Base-by-base conservation (phyloP, 2,329 filamentous ascomycete species). In the Metarhizium robertsii region DNA sequence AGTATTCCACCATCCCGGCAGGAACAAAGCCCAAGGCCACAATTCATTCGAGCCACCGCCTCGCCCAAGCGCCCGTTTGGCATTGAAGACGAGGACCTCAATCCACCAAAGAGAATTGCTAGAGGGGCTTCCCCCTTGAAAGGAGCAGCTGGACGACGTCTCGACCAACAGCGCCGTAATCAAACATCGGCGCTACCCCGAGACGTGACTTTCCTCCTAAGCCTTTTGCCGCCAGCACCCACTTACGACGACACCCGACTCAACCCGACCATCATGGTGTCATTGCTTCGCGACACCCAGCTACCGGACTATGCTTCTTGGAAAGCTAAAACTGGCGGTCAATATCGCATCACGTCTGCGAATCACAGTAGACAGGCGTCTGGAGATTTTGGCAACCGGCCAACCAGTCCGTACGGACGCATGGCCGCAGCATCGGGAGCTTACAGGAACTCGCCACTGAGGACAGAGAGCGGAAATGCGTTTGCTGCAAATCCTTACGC, bases 91-190 rank as follows among this genome's bases (percentile, higher is more conserved):
- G 86, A 90, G 42, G 85, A 86, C 58, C 74, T 79, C 42, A 84
- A 84, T 61, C 86, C 88, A 20, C 90, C 91, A 1, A 88, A 92
- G 62, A 96, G 97, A 69, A 80, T 96, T 53, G 82, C 86, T 51
- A 85, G 95, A 48, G 92, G 87, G n/a, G 91, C 89, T 55, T 97
- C 92, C 5, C 94, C 95, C 0, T 79, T 97, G 42, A 99, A 97
- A 69, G 90, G 90, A 14, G 89, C 90, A 1, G 90, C 92, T 42
- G 90, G 90, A 30, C 86, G 92, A 55, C 86, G 92, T 40, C 78
- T 95, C 25, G 90, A 94, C 64, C 88, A 94, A 66, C 85, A 90
- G 66, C 80, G 83, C 53, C 78, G 84, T 5, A 83, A 79, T 62
- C 81, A 81, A 60, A 74, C 75, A 13, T 79, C 86, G 2, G 84